Conservation (phyloP, 202 grass and related monocot species). For the Digitaria exilis region DNA sequence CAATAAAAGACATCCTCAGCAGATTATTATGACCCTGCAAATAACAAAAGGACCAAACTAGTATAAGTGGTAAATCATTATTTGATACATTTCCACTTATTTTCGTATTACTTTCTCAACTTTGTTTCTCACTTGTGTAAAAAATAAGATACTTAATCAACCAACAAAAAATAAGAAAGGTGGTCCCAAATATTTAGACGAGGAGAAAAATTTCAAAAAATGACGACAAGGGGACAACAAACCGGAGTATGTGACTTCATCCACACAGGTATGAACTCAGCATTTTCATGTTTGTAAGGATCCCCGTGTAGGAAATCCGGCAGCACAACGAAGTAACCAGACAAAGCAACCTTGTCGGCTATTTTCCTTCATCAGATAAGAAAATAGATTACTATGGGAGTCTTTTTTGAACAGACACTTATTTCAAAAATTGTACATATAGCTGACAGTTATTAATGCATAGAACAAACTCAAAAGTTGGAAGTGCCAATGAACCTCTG, state of each 20-base stretch:
- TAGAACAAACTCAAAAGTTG: neutral
- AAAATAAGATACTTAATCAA: neutral
- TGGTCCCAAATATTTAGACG: neutral
- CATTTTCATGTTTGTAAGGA: constrained; percentile 50
- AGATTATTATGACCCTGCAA: neutral
- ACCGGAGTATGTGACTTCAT: constrained; percentile 62
- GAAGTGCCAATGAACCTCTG: neutral
- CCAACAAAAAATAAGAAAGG: neutral
- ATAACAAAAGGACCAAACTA: neutral
- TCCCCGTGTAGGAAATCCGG: constrained; percentile 85
- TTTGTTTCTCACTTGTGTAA: neutral
- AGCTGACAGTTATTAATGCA: neutral
- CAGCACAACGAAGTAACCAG: constrained; percentile 73
- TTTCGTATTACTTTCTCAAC: neutral
- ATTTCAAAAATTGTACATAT: no score
- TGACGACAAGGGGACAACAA: constrained; percentile 24
- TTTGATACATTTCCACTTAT: neutral
- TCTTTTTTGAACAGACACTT: neutral
- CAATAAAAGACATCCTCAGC: neutral
- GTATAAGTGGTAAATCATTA: neutral
- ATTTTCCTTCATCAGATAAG: constrained; percentile 68
- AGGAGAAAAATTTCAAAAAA: neutral
- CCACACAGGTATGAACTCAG: constrained; percentile 54
- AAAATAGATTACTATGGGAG: neutral
- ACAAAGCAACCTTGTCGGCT: constrained; percentile 70